Base-by-base conservation (phyloP, 768 basidiomycete genomes). In the Postia placenta region DNA sequence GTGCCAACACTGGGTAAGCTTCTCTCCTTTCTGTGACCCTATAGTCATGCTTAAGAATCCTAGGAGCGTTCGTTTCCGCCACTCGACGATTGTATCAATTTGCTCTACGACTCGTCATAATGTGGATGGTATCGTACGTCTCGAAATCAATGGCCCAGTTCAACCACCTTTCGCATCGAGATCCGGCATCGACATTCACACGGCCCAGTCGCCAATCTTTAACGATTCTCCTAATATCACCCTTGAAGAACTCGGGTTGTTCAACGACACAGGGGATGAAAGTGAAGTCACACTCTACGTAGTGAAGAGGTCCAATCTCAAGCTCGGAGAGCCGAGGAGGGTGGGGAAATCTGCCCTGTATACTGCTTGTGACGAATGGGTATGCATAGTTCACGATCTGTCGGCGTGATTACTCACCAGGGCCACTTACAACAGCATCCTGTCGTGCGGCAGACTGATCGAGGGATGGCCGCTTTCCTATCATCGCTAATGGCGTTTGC, bases 391-490 rank as follows among this genome's bases (percentile, higher is more conserved):
- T 20, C 24, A 11, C 24, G 20, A 14, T 23, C n/a, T 35, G n/a
- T 24, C 22, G 17, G 11, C n/a, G 12, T 45, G 5, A 17, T 27
- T 7, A 11, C 4, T 15, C 17, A 12, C 45, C 12, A 14, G 12
- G 23, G 5, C 11, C 30, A 7, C 37, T 5, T 30, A 15, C 19
- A 15, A 25, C 47, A 49, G 63, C 56, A 62, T 20, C 60, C 65
- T 1, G 47, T 45, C 37, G 50, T 56, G 12, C 23, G 19, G 19
- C 65, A 67, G 40, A 63, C 57, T 24, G 20, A 30, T 11, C 62
- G 65, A 22, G 65, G 65, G 15, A 64, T 67, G 48, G 64, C 65
- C 1, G 60, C 60, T 3, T 53, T 67, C 11, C 53, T 67, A 1
- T 65, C 65, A 5, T 63, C 62, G 1, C 52, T 67, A 7, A 60